Conservation (phyloP, 116 monocot genomes). For the Cymodocea nodosa region DNA sequence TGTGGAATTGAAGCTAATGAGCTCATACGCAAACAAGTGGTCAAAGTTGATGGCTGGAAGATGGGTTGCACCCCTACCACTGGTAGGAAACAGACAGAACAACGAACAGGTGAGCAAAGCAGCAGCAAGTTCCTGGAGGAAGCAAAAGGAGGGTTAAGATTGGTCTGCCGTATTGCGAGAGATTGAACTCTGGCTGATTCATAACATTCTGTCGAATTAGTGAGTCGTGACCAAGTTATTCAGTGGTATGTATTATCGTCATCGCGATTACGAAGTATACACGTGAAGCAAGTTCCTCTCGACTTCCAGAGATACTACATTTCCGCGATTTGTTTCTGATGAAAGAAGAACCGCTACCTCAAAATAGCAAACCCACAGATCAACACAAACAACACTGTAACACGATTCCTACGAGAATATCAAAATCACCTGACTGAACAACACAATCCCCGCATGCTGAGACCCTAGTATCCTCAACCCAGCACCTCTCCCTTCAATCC, state of each 20-base stretch:
- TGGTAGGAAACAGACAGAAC: slow-evolving; percentile 70
- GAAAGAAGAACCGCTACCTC: too few relatives aligned
- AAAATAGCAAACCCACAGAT: too few relatives aligned
- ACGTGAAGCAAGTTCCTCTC: too few relatives aligned
- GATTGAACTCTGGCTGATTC: not conserved
- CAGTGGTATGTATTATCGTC: not conserved
- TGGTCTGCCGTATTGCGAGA: too few relatives aligned
- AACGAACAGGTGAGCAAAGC: slow-evolving; percentile 70
- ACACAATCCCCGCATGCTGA: slow-evolving; percentile 67
- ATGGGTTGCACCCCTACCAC: slow-evolving; percentile 26
- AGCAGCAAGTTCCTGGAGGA: slow-evolving; percentile 66
- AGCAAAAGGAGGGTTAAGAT: slow-evolving; percentile 1
- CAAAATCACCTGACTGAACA: slow-evolving; percentile 56
- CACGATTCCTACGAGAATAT: not conserved
- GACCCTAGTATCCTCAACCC: slow-evolving; percentile 53
- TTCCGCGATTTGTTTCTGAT: too few relatives aligned
- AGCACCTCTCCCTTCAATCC: slow-evolving; percentile 21
- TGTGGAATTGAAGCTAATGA: slow-evolving; percentile 1
- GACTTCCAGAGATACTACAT: too few relatives aligned
- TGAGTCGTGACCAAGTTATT: not conserved
- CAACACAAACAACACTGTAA: too few relatives aligned
- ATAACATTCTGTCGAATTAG: too few relatives aligned
- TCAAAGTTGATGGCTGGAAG: slow-evolving; percentile 89
- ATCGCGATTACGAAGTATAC: too few relatives aligned
- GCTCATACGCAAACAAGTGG: slow-evolving; percentile 59